Percentiles rank a stretch among this genome's conserved stretches.
These are phyloP conservation scores for Glomus cerebriforme DNA, from an alignment of 192 early-diverging fungal genomes.

Conservation along the genomic window DNA sequence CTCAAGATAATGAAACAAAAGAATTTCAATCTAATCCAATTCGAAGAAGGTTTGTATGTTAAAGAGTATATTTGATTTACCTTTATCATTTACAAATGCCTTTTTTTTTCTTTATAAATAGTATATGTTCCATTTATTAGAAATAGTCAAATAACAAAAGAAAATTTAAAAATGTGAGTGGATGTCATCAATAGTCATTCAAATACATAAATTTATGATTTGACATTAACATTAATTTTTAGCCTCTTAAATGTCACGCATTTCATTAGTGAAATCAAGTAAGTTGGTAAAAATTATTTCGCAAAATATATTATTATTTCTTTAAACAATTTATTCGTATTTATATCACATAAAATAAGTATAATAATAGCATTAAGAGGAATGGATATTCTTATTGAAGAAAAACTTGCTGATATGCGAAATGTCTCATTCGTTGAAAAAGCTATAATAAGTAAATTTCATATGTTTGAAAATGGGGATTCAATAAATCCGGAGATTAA, in stretches of 20 bases:
- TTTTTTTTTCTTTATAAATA: neutral
- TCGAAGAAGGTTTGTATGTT: slow-evolving; percentile 15
- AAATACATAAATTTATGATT: too few species aligned
- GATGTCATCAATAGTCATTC: neutral
- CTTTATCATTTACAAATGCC: neutral
- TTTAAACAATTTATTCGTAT: neutral
- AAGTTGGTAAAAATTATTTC: neutral
- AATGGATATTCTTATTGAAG: slow-evolving; percentile 28
- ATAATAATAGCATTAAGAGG: slow-evolving; percentile 9
- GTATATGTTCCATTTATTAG: slow-evolving; percentile 20
- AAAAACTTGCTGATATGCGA: slow-evolving; percentile 12
- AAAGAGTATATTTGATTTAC: neutral
- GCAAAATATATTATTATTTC: neutral
- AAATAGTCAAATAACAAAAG: slow-evolving; percentile 14
- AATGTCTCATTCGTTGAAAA: slow-evolving; percentile 28
- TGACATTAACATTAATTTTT: neutral
- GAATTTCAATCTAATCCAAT: neutral
- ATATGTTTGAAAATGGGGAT: slow-evolving; percentile 19
- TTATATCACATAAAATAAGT: neutral
- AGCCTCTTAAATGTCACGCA: slow-evolving; percentile 21
- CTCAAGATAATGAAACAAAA: slow-evolving; percentile 25
- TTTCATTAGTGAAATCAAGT: slow-evolving; percentile 13
- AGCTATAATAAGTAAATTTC: slow-evolving; percentile 28
- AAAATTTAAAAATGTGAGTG: slow-evolving; percentile 29
- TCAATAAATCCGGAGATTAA: neutral